A percentile compares a stretch with the other conserved stretches of the same genome.
Evolutionary conservation across 768 basidiomycete species (phyloP).

Genomic region (Xerocomellus intermedius): DNA sequence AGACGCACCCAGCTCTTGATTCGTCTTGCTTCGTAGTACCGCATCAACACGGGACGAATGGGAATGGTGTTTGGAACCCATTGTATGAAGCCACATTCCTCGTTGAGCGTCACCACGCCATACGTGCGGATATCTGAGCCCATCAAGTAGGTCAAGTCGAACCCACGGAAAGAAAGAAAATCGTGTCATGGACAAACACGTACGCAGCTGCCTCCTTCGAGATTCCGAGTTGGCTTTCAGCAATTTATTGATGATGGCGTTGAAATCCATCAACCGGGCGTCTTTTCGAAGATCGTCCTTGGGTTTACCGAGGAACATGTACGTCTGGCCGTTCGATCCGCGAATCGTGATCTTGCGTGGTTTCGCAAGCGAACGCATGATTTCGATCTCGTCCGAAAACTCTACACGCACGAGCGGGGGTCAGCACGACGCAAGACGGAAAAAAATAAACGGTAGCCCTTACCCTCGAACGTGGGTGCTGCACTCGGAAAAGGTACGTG

Average conservation of each 20-base stretch:
- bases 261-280: slow-evolving; percentile 96
- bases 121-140: slow-evolving; percentile 83
- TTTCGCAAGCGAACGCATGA: slow-evolving; percentile 90
- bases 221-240: slow-evolving; percentile 94
- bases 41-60: slow-evolving; percentile 70
- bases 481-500: slow-evolving; percentile 81
- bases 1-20: slow-evolving; percentile 49
- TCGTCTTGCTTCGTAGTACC: slow-evolving; percentile 57
- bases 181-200: slow-evolving; percentile 28
- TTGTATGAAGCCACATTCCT: slow-evolving; percentile 96
- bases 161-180: too few species aligned
- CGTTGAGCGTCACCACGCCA: slow-evolving; percentile 96
- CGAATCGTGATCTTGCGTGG: slow-evolving; percentile 87
- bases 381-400: slow-evolving; percentile 77
- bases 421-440: not conserved
- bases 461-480: slow-evolving; percentile 73
- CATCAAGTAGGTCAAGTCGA: not conserved
- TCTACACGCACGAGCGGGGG: slow-evolving; percentile 38
- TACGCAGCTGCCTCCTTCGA: slow-evolving; percentile 84
- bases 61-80: slow-evolving; percentile 96
- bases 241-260: slow-evolving; percentile 95
- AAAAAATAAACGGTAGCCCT: not conserved
- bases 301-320: slow-evolving; percentile 94
- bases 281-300: slow-evolving; percentile 98
- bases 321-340: slow-evolving; percentile 79